Evolutionary conservation across 495 filamentous ascomycete species (phyloP).

Genomic region (Copromyces sp.): DNA sequence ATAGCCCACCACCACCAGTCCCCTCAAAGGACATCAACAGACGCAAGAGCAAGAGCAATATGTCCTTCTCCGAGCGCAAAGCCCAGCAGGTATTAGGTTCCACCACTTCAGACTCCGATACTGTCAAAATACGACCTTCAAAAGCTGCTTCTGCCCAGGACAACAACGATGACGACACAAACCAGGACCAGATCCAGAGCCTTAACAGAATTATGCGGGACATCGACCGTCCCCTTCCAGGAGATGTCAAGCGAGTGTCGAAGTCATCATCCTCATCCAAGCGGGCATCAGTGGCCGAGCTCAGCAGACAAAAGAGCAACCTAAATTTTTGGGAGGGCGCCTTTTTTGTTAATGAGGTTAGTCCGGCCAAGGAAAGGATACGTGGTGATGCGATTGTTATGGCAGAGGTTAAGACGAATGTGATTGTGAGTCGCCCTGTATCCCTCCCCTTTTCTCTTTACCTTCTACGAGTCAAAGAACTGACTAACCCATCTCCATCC

Average conservation of each 20-base stretch:
- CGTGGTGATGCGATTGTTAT: constrained; percentile 59
- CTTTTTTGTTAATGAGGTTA: constrained; percentile 28
- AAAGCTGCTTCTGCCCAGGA: not conserved
- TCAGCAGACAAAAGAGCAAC: constrained; percentile 30
- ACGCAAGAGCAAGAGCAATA: not conserved
- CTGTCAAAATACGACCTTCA: constrained; percentile 28
- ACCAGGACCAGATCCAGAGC: not conserved
- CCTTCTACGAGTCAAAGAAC: not conserved
- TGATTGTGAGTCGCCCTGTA: constrained; percentile 47
- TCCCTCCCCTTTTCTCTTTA: not conserved
- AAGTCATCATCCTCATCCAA: constrained; percentile 8
- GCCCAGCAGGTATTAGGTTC: constrained; percentile 16
- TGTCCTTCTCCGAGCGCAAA: constrained; percentile 34
- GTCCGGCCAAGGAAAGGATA: constrained; percentile 46
- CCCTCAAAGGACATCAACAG: not conserved
- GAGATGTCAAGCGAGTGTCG: constrained; percentile 19
- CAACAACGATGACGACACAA: not conserved
- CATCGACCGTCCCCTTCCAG: constrained; percentile 27
- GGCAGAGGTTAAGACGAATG: constrained; percentile 77
- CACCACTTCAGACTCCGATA: constrained; percentile 25
- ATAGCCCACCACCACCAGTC: not conserved
- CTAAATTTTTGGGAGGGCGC: constrained; percentile 37
- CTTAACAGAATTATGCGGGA: constrained; percentile 18
- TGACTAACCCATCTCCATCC: not conserved
- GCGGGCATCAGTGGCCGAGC: constrained; percentile 19